Evolutionary conservation across 352 stramenopile species (phyloP).

Genomic region (Phytophthora brassicae): DNA sequence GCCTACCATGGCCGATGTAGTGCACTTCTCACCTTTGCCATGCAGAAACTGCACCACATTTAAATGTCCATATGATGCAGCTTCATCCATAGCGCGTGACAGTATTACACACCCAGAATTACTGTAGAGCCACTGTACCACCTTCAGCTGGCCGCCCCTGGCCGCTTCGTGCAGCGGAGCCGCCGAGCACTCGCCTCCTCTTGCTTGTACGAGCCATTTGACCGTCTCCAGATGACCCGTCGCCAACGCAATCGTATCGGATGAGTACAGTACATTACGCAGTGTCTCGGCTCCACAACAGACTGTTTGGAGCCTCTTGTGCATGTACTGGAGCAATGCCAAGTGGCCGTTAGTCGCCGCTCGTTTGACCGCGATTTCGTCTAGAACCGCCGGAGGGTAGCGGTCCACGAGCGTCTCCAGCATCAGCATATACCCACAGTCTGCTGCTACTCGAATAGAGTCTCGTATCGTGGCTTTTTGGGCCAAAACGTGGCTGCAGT

Average conservation of each 20-base stretch:
- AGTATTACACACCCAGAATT: slow-evolving; percentile 25
- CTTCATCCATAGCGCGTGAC: slow-evolving; percentile 30
- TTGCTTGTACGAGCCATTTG: slow-evolving; percentile 22
- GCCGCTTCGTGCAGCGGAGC: slow-evolving; percentile 28
- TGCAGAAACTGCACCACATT: slow-evolving; percentile 30
- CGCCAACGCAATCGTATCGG: slow-evolving; percentile 13
- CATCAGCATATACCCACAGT: slow-evolving; percentile 32
- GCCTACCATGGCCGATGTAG: slow-evolving; percentile 23
- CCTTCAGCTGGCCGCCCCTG: slow-evolving; percentile 13
- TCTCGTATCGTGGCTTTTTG: slow-evolving; percentile 9
- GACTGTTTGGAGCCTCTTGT: background rate
- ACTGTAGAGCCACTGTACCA: slow-evolving; percentile 23
- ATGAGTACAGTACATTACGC: slow-evolving; percentile 25
- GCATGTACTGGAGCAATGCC: slow-evolving; percentile 28
- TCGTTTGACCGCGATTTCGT: slow-evolving; percentile 26
- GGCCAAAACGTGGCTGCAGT: slow-evolving; percentile 25
- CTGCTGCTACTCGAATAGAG: slow-evolving; percentile 38
- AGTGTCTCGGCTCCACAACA: background rate
- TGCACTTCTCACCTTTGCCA: slow-evolving; percentile 16
- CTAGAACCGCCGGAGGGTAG: slow-evolving; percentile 16
- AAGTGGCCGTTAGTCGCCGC: slow-evolving; percentile 30
- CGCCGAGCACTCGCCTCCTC: slow-evolving; percentile 31
- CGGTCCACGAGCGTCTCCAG: slow-evolving; percentile 3
- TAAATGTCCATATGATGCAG: slow-evolving; percentile 25
- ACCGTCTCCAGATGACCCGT: slow-evolving; percentile 25